Evolutionary conservation across 805 yeast genomes (phyloP).

Genomic region (Yamadazyma sp.): DNA sequence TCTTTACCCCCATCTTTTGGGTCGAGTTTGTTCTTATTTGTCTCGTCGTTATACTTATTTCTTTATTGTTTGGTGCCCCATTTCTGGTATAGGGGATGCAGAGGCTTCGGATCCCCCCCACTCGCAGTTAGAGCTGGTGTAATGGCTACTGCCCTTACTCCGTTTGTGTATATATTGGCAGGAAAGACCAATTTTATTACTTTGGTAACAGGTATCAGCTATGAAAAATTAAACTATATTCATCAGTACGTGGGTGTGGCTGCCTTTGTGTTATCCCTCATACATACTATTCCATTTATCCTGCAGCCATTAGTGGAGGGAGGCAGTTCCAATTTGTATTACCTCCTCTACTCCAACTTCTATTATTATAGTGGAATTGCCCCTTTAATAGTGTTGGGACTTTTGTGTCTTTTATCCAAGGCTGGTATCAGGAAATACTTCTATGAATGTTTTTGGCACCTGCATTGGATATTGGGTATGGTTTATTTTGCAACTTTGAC

Average conservation of each 20-base stretch:
- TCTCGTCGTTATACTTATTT: constrained; percentile 30
- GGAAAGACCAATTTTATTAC: constrained; percentile 55
- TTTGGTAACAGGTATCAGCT: constrained; percentile 51
- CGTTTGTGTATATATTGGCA: constrained; percentile 49
- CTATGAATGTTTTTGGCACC: constrained; percentile 51
- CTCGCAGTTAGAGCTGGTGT: constrained; percentile 53
- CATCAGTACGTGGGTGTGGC: constrained; percentile 51
- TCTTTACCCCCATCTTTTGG: constrained; percentile 40
- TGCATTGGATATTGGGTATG: constrained; percentile 54
- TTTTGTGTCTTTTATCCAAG: constrained; percentile 45
- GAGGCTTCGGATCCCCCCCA: constrained; percentile 61
- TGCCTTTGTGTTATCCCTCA: constrained; percentile 42
- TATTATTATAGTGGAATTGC: constrained; percentile 44
- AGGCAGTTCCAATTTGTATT: constrained; percentile 31
- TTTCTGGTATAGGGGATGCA: constrained; percentile 51
- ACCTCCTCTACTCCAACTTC: constrained; percentile 19
- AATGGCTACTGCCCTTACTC: constrained; percentile 50
- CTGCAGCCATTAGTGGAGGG: constrained; percentile 49
- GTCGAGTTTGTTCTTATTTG: constrained; percentile 37
- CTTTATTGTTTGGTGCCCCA: constrained; percentile 47
- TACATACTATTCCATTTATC: constrained; percentile 53
- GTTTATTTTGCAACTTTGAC: constrained; percentile 48
- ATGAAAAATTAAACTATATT: constrained; percentile 52
- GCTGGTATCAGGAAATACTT: constrained; percentile 36
- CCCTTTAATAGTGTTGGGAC: constrained; percentile 44